A percentile compares a stretch with the other conserved stretches of the same genome.
These are phyloP conservation scores for Paecilomyces variotii DNA, from an alignment of 2,329 filamentous ascomycete genomes.

Conservation along the genomic window DNA sequence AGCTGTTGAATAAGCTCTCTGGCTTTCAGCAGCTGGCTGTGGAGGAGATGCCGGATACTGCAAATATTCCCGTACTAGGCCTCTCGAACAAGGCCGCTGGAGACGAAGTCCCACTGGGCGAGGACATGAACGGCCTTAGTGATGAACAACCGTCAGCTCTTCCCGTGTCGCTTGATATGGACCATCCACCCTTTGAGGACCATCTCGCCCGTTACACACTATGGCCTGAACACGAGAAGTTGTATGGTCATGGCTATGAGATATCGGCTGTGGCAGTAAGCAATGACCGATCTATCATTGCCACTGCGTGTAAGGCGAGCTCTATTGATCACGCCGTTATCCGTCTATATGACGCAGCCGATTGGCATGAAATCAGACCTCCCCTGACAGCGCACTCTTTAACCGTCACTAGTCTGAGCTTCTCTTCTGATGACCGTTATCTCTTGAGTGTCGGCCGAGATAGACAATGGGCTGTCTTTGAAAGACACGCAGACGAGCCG, in stretches of 20 bases:
- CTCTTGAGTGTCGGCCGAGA: constrained; percentile 87
- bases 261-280: constrained; percentile 79
- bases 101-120: constrained; percentile 28
- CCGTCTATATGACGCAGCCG: constrained; percentile 75
- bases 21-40: constrained; percentile 43
- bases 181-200: constrained; percentile 80
- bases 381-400: constrained; percentile 77
- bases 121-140: constrained; percentile 22
- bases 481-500: constrained; percentile 36
- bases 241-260: constrained; percentile 97
- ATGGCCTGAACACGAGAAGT: constrained; percentile 92
- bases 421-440: constrained; percentile 64
- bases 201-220: constrained; percentile 81
- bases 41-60: constrained; percentile 65
- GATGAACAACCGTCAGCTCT: constrained; percentile 14
- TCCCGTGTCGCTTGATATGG: constrained; percentile 44
- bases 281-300: constrained; percentile 66
- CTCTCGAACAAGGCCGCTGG: constrained; percentile 89
- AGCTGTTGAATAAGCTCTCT: constrained; percentile 61
- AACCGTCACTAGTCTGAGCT: constrained; percentile 74
- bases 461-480: constrained; percentile 81
- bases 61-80: constrained; percentile 89
- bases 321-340: constrained; percentile 93
- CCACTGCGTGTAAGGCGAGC: constrained; percentile 87
- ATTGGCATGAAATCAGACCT: constrained; percentile 82